Conservation (phyloP, 805 yeast genomes). For the Starmerella geochares region DNA sequence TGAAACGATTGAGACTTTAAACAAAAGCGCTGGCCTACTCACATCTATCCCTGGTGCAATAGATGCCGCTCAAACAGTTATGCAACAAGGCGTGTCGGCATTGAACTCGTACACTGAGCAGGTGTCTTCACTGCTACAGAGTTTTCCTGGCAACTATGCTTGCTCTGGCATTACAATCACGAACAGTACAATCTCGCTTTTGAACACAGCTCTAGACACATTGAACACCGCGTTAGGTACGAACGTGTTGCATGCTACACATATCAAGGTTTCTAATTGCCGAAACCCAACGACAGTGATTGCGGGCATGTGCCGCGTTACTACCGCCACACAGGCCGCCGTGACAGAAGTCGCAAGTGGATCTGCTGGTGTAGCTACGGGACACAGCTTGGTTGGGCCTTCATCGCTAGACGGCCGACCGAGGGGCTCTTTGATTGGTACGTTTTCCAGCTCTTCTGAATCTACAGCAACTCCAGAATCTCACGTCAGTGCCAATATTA, state of each 20-base stretch:
- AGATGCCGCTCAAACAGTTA: background rate
- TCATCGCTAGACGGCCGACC: too few species aligned
- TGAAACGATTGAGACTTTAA: background rate
- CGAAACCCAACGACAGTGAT: background rate
- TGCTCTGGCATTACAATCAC: background rate
- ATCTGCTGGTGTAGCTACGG: too few species aligned
- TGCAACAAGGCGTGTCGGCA: background rate
- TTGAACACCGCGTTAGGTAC: background rate
- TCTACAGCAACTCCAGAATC: too few species aligned
- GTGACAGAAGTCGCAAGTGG: background rate
- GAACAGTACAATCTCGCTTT: background rate
- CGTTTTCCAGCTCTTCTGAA: too few species aligned
- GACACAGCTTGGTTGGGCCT: too few species aligned
- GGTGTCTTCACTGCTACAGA: background rate
- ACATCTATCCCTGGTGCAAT: background rate
- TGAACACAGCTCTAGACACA: background rate
- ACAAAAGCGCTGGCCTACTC: background rate
- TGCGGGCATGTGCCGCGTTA: background rate
- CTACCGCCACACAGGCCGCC: background rate
- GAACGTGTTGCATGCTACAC: background rate
- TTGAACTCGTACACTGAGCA: background rate
- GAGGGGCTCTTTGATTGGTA: too few species aligned
- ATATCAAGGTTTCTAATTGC: background rate
- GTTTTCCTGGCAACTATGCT: constrained; percentile 1
- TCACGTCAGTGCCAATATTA: too few species aligned